Percentiles rank a stretch among this genome's conserved stretches.
These are phyloP conservation scores for Tetrapisispora iriomotensis DNA, from an alignment of 805 yeast genomes.

Conservation along the genomic window DNA sequence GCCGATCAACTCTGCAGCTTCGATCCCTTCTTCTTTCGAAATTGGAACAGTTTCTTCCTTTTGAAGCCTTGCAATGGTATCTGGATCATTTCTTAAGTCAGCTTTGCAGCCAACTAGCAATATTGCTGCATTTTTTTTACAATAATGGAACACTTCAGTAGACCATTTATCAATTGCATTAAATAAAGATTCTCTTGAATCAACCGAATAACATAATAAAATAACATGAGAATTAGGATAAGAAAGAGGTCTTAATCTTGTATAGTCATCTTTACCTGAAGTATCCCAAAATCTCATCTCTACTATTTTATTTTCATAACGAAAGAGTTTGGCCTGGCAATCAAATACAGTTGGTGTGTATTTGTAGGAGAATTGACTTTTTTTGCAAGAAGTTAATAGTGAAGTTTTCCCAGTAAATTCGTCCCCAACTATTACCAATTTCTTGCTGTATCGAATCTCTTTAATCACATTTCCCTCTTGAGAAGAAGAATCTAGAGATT, in stretches of 20 bases:
- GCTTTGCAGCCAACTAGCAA: constrained; percentile 85
- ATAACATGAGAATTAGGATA: constrained; percentile 90
- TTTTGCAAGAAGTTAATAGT: constrained; percentile 72
- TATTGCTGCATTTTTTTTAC: constrained; percentile 80
- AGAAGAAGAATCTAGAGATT: not conserved
- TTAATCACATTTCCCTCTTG: not conserved
- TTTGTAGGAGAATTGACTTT: constrained; percentile 85
- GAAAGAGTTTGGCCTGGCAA: constrained; percentile 94
- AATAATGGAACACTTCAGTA: constrained; percentile 84
- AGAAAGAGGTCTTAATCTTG: constrained; percentile 80
- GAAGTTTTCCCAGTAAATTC: constrained; percentile 97
- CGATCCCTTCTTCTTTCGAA: constrained; percentile 71
- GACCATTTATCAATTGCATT: constrained; percentile 95
- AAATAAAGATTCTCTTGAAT: constrained; percentile 83
- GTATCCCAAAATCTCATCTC: constrained; percentile 96
- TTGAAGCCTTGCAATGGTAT: constrained; percentile 63
- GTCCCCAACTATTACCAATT: constrained; percentile 90
- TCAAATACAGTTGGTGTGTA: constrained; percentile 95
- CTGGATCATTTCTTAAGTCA: constrained; percentile 76
- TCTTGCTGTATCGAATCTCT: constrained; percentile 38
- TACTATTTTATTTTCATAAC: constrained; percentile 79
- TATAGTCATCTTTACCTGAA: constrained; percentile 97
- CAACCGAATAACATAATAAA: constrained; percentile 81
- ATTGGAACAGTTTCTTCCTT: constrained; percentile 74
- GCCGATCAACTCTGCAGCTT: constrained; percentile 81